These are phyloP conservation scores for Stellera chamaejasme DNA, from an alignment of 345 rosid genomes.

Conservation along the genomic window DNA sequence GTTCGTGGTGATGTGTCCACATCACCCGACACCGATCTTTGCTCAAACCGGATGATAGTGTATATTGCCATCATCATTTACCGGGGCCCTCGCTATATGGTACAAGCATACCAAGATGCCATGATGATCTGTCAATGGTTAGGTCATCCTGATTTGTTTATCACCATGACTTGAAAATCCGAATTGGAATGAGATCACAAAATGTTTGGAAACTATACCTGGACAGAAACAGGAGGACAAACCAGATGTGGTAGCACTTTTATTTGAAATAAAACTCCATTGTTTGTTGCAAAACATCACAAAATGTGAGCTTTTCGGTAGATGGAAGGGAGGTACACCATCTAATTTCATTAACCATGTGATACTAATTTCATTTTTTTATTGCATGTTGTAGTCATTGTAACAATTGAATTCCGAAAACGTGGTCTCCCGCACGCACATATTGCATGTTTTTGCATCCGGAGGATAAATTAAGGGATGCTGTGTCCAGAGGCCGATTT, in stretches of 20 bases:
- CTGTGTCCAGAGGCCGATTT: not conserved
- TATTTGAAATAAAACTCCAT: conserved; percentile 1
- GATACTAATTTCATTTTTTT: not conserved
- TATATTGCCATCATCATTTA: conserved; percentile 2
- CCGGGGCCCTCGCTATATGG: conserved; percentile 8
- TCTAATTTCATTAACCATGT: no score
- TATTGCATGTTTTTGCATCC: not conserved
- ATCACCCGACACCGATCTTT: no score
- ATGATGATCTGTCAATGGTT: not conserved
- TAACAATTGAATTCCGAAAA: not conserved
- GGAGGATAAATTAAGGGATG: not conserved
- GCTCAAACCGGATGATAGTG: no score
- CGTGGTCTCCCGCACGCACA: not conserved
- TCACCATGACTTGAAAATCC: not conserved
- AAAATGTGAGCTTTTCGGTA: no score
- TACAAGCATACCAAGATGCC: conserved; percentile 5
- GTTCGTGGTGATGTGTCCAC: no score
- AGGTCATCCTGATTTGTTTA: conserved; percentile 4
- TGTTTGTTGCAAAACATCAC: no score
- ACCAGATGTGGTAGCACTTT: conserved; percentile 2
- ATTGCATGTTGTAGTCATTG: not conserved
- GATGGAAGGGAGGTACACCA: not conserved
- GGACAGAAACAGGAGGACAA: not conserved
- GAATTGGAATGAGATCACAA: not conserved
- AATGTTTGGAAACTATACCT: not conserved